phyloP scores from a whole-genome alignment of 2,329 filamentous ascomycete genomes.

The Claviceps spartinae region DNA sequence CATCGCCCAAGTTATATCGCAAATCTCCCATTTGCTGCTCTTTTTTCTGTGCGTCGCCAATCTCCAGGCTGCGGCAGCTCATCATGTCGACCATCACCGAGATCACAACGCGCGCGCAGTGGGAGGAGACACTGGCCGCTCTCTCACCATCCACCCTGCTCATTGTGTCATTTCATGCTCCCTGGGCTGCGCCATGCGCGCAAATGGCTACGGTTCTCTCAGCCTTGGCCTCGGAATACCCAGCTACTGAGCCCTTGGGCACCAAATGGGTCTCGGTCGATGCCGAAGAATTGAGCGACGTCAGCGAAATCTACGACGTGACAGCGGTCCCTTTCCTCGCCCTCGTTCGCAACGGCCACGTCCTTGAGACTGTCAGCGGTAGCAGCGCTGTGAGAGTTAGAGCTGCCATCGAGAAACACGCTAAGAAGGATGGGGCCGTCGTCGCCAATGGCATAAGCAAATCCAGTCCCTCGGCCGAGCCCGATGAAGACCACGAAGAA shows the following conservation, averaged over 20 bases:
- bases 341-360: slow-evolving; percentile 58
- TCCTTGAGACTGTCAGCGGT: slow-evolving; percentile 76
- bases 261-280: slow-evolving; percentile 84
- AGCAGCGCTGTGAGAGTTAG: slow-evolving; percentile 80
- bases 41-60: neutral
- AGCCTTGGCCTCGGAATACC: slow-evolving; percentile 77
- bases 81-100: slow-evolving; percentile 66
- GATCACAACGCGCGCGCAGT: slow-evolving; percentile 60
- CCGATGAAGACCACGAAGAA: slow-evolving; percentile 22
- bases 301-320: slow-evolving; percentile 87
- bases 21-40: too few relatives aligned
- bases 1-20: neutral
- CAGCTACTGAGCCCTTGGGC: slow-evolving; percentile 47
- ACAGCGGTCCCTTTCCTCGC: slow-evolving; percentile 89
- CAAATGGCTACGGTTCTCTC: slow-evolving; percentile 83
- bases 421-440: slow-evolving; percentile 31
- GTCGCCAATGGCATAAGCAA: slow-evolving; percentile 22
- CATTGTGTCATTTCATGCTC: slow-evolving; percentile 87
- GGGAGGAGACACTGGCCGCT: slow-evolving; percentile 52
- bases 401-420: slow-evolving; percentile 71
- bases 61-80: neutral
- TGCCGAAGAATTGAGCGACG: slow-evolving; percentile 84
- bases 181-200: slow-evolving; percentile 90
- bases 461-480: slow-evolving; percentile 28
- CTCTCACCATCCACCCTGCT: slow-evolving; percentile 59